phyloP scores from a whole-genome alignment of 2,329 filamentous ascomycete genomes.

The Phyllosticta citrichinensis region DNA sequence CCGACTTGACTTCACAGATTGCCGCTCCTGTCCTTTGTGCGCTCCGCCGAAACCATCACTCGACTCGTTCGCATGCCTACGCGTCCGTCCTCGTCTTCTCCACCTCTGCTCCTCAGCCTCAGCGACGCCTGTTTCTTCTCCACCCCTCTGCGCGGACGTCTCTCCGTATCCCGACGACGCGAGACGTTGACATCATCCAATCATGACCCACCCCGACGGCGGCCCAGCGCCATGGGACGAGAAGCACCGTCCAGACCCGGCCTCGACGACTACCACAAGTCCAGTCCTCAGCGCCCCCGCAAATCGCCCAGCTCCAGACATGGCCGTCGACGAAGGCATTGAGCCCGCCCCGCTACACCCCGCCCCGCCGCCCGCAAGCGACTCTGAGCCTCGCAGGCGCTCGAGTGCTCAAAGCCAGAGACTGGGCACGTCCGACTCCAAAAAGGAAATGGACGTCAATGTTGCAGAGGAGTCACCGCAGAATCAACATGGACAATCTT shows the following conservation, averaged over 20 bases:
- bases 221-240: not conserved
- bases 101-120: not conserved
- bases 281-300: not conserved
- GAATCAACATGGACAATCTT: not conserved
- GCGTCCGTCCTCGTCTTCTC: not conserved
- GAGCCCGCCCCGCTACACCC: not conserved
- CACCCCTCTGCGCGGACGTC: not conserved
- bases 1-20: not conserved
- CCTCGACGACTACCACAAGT: not conserved
- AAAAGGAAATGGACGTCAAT: not conserved
- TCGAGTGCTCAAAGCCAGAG: not conserved
- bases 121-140: not conserved
- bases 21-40: not conserved
- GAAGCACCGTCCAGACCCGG: not conserved
- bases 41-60: not conserved
- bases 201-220: not conserved
- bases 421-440: not conserved
- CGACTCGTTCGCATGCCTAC: not conserved
- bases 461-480: conserved; percentile 12
- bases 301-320: not conserved
- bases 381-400: not conserved
- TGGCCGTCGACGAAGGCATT: not conserved
- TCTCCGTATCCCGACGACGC: not conserved
- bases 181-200: not conserved
- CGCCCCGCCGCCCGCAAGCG: not conserved